Base-by-base conservation (phyloP, 176 grass and related monocot species). In the Pontederia paniculata region DNA sequence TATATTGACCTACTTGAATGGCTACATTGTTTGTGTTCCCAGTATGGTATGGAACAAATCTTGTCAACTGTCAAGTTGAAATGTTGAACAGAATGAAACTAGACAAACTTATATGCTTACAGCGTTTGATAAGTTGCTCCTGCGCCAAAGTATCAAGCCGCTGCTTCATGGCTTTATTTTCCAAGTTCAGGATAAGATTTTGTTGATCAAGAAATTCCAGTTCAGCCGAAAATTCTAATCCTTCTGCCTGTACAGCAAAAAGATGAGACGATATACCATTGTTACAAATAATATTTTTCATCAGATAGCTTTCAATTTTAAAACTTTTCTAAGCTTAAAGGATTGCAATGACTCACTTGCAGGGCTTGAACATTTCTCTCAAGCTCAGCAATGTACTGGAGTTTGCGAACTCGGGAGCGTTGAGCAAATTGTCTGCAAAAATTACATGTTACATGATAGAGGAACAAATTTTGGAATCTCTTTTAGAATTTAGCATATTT, bases 101-200 rank as follows among this genome's bases (percentile, higher is more conserved):
- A 50, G 22, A 61, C 5, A 21, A 52, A 23, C 8, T 17, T 42
- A 48, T 9, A 52, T 23, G 71, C 77, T 84, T 82, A 98, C 93
- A 69, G 52, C 77, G 71, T 80, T 98, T 98, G 57, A 98, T 88
- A 68, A 91, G 66, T 82, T 98, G 87, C 70, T 91, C 93, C 60
- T 98, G 93, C 70, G 78, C 72, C 71, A 91, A 31, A 63, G 74
- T 84, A 60, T 98, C 87, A 10, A 98, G 61, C 52, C 93, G 74
- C 65, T 98, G 86, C 71, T 98, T 98, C 69, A 98, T 76, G 44
- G 87, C 62, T 68, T 98, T 91, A 59, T 98, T 98, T 82, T 98
- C 93, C 75, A 98, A 81, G 70, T 91, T 84, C 12, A 98, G 62
- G 54, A 98, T 88, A 66, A 98, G 89, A 78, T 98, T 91, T 69